Evolutionary conservation across 192 early-diverging fungal genomes (phyloP).

Genomic region (Chytriomyces sp.): DNA sequence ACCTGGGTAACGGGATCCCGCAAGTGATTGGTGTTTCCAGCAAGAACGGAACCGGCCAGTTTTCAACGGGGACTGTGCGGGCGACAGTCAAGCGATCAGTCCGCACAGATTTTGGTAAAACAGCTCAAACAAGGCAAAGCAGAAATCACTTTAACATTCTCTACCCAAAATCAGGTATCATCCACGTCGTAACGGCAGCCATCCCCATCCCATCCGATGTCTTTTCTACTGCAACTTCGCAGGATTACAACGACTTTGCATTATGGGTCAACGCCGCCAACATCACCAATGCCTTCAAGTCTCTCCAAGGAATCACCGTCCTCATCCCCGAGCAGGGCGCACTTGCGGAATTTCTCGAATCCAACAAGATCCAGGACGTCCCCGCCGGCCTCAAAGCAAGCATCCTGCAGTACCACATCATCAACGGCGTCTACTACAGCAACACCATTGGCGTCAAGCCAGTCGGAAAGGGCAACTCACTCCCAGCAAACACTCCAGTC

Average conservation of each 20-base stretch:
- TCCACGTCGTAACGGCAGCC: constrained; percentile 1
- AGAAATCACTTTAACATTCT: neutral
- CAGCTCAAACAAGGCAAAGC: neutral
- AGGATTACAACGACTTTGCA: neutral
- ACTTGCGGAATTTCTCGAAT: neutral
- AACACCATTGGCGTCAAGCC: neutral
- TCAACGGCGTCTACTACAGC: constrained; percentile 13
- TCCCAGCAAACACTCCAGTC: neutral
- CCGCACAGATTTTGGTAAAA: neutral
- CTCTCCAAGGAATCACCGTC: constrained; percentile 22
- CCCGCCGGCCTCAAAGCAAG: neutral
- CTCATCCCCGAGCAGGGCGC: constrained; percentile 16
- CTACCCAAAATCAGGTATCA: constrained; percentile 3
- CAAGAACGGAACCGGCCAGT: neutral
- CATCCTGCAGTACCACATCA: constrained; percentile 11
- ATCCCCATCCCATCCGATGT: constrained; percentile 5
- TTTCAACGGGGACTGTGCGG: neutral
- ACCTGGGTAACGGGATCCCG: neutral
- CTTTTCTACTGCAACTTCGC: neutral
- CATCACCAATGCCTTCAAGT: neutral
- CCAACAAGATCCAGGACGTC: neutral
- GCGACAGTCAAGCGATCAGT: neutral
- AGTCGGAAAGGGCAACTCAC: neutral
- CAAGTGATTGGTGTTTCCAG: neutral
- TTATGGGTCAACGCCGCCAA: neutral